These are phyloP conservation scores for Aspergillus panamensis DNA, from an alignment of 495 filamentous ascomycete genomes.

Conservation along the genomic window DNA sequence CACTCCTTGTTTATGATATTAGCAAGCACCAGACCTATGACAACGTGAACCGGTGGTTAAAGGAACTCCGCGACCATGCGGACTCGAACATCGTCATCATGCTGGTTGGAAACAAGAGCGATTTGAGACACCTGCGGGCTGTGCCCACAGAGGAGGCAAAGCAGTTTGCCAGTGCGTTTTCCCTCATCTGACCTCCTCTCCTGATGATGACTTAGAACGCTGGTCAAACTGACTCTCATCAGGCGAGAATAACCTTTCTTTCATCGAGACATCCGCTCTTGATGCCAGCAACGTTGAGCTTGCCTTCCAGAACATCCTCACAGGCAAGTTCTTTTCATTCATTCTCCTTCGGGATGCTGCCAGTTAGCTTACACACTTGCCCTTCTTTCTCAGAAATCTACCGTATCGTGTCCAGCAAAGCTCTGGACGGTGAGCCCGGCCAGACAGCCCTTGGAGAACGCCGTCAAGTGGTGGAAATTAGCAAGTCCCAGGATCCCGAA, in stretches of 20 bases:
- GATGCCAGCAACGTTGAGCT: conserved; percentile 99
- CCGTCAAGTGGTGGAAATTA: conserved; percentile 73
- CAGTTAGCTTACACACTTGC: not conserved
- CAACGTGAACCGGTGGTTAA: conserved; percentile 98
- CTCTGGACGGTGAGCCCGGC: conserved; percentile 75
- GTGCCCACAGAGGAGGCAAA: conserved; percentile 99
- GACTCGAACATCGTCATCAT: conserved; percentile 99
- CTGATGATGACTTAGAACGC: not conserved
- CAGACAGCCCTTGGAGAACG: conserved; percentile 70
- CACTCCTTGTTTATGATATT: conserved; percentile 98
- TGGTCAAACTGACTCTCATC: conserved; percentile 15
- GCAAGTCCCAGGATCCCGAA: conserved; percentile 71
- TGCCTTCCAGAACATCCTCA: conserved; percentile 99
- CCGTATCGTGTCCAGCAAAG: conserved; percentile 97
- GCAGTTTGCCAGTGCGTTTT: conserved; percentile 84
- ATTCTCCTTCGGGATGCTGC: not conserved
- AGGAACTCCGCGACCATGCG: conserved; percentile 96
- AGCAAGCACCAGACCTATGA: conserved; percentile 99
- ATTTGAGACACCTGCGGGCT: conserved; percentile 96
- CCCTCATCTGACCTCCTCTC: not conserved
- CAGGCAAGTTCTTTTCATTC: conserved; percentile 57
- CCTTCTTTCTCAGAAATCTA: conserved; percentile 78
- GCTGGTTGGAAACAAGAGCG: conserved; percentile 99
- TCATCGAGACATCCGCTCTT: conserved; percentile 98
- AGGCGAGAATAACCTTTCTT: conserved; percentile 94